Conservation (phyloP, 148 eudicot genomes). For the Rhododendron simsii region DNA sequence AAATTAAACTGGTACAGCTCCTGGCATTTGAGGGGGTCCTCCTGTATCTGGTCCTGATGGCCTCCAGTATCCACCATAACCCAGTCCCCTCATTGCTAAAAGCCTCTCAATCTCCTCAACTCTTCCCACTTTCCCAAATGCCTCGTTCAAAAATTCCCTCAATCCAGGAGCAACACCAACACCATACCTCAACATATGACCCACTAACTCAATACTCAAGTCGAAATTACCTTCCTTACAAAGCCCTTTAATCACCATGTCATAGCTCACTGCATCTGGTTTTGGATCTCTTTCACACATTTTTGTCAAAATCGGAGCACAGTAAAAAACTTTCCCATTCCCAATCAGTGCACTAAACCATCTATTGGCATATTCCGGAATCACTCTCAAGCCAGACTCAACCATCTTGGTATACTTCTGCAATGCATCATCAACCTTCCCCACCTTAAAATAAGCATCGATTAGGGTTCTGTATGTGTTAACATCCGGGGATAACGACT, state of each 20-base stretch:
- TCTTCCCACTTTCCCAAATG: constrained; percentile 56
- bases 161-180: constrained; percentile 70
- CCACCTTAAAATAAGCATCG: constrained; percentile 67
- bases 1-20: constrained; percentile 1
- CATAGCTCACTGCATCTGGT: constrained; percentile 72
- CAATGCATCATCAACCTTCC: constrained; percentile 81
- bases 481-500: constrained; percentile 80
- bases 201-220: constrained; percentile 30
- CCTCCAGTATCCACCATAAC: constrained; percentile 24
- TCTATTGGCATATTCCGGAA: constrained; percentile 68
- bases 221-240: constrained; percentile 51
- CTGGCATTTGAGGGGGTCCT: constrained; percentile 18
- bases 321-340: constrained; percentile 61
- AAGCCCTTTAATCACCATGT: constrained; percentile 72
- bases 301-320: constrained; percentile 54
- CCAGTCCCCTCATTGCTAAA: constrained; percentile 37
- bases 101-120: constrained; percentile 75
- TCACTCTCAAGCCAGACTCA: constrained; percentile 69
- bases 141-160: constrained; percentile 64
- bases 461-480: constrained; percentile 67
- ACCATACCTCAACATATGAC: constrained; percentile 64
- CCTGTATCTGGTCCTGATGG: constrained; percentile 17
- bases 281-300: constrained; percentile 74
- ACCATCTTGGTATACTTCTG: constrained; percentile 74
- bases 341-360: constrained; percentile 62